Evolutionary conservation across 1,284 basidiomycete genomes (phyloP).

Genomic region (Sporisorium exsertum): DNA sequence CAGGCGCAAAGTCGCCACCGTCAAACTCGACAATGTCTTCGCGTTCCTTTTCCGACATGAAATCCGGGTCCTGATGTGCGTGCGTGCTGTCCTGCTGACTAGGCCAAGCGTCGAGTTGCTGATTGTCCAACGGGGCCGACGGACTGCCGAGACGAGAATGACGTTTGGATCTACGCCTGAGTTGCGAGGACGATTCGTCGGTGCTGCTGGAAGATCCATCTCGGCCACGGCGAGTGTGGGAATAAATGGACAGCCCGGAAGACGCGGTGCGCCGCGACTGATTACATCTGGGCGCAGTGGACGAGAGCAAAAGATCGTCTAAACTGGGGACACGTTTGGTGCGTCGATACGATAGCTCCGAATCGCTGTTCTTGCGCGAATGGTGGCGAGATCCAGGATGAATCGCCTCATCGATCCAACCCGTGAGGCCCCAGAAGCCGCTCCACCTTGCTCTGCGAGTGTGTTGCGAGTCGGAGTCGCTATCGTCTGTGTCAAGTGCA

Average conservation of each 20-base stretch:
- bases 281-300: slow-evolving; percentile 25
- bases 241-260: slow-evolving; percentile 7
- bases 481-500: slow-evolving; percentile 35
- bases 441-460: slow-evolving; percentile 32
- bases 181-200: slow-evolving; percentile 16
- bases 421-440: slow-evolving; percentile 43
- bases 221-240: neutral
- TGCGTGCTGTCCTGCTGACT: slow-evolving; percentile 2
- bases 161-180: slow-evolving; percentile 23
- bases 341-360: slow-evolving; percentile 16
- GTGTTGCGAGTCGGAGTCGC: slow-evolving; percentile 22
- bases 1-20: slow-evolving; percentile 43
- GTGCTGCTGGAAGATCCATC: slow-evolving; percentile 21
- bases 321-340: slow-evolving; percentile 36
- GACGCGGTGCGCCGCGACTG: slow-evolving; percentile 20
- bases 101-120: slow-evolving; percentile 4
- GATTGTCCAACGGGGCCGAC: slow-evolving; percentile 11
- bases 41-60: slow-evolving; percentile 50
- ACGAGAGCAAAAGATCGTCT: slow-evolving; percentile 32
- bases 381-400: slow-evolving; percentile 24
- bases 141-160: slow-evolving; percentile 21
- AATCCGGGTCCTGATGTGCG: slow-evolving; percentile 32
- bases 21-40: slow-evolving; percentile 52
- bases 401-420: slow-evolving; percentile 49
- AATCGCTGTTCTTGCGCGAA: slow-evolving; percentile 36